Base-by-base conservation (phyloP, 2,329 filamentous ascomycete genomes). In the Tolypocladium tropicale region DNA sequence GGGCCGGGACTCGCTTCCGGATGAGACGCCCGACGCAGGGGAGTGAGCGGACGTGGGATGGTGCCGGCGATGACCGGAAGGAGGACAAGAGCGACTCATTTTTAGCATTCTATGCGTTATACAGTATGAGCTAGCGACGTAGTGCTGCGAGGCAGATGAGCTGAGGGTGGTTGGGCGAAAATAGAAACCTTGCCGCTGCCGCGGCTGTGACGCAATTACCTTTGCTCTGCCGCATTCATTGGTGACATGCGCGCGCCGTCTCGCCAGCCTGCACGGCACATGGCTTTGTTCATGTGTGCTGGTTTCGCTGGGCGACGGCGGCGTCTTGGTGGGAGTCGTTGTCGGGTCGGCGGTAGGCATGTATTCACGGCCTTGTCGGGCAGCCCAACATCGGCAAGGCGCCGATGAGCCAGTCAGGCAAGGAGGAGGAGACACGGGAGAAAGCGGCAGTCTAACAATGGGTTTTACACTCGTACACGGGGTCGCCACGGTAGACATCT, bases 391-490 rank as follows among this genome's bases (percentile, higher is more conserved):
- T 12, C 18, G 25, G 12, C 14, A 10, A 49, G 6, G 32, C n/a
- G 28, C 28, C 6, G 9, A 32, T 4, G 9, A 12, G 28, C 3
- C n/a, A 9, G 7, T 28, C 23, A 21, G 46, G 46, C 25, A n/a
- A 32, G 9, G 28, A 32, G 28, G n/a, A 9, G 28, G 5, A 49
- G 3, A 11, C 10, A 16, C 21, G 4, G 28, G 28, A 18, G n/a
- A 21, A 36, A 54, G 55, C 52, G 52, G 57, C 55, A 57, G 56
- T 56, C 37, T 61, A 59, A 59, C 61, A 58, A 49, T 60, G 60
- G 64, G 72, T 67, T 72, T 70, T 71, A 70, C 68, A 72, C 65
- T 69, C 67, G 60, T 70, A 70, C 68, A 71, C 63, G 62, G 61
- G 57, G 28, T 49, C 46, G 46, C 46, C 18, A 6, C 46, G 46